A percentile compares a stretch with the other conserved stretches of the same genome.
phyloP scores from a whole-genome alignment of 345 rosid species.

The Eucalyptus sp. region DNA sequence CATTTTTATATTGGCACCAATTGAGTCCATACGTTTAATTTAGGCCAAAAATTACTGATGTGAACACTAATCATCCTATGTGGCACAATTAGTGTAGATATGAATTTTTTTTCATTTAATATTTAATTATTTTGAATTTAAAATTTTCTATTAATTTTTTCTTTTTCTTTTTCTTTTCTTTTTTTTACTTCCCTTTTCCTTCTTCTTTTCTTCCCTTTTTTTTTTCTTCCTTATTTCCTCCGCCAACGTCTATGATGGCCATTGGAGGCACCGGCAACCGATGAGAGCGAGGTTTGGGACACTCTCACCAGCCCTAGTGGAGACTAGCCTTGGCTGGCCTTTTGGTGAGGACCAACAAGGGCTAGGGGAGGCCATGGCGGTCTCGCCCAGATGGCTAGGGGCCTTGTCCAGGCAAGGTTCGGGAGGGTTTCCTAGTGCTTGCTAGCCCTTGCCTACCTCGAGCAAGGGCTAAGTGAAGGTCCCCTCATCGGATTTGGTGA shows the following conservation, averaged over 20 bases:
- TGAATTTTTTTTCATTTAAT: no score
- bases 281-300: not conserved
- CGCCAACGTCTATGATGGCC: rapidly evolving
- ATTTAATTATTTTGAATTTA: no score
- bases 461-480: not conserved
- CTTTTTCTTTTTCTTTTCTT: no score
- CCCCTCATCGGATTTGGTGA: not conserved
- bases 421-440: not conserved
- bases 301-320: not conserved
- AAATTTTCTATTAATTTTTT: no score
- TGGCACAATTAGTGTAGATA: not conserved
- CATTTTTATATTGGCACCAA: not conserved
- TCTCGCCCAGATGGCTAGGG: not conserved
- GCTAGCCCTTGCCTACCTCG: not conserved
- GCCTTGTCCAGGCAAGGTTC: not conserved
- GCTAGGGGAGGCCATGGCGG: rapidly evolving
- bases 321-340: no score
- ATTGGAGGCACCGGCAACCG: rapidly evolving
- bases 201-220: no score
- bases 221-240: not conserved
- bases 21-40: no score
- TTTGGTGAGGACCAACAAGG: not conserved
- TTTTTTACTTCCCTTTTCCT: no score
- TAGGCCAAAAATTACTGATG: no score
- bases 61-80: no score